Percentiles rank a stretch among this genome's conserved stretches.
These are phyloP conservation scores for Tritrichomonas musculus DNA, from an alignment of 208 protist genomes.

Conservation along the genomic window DNA sequence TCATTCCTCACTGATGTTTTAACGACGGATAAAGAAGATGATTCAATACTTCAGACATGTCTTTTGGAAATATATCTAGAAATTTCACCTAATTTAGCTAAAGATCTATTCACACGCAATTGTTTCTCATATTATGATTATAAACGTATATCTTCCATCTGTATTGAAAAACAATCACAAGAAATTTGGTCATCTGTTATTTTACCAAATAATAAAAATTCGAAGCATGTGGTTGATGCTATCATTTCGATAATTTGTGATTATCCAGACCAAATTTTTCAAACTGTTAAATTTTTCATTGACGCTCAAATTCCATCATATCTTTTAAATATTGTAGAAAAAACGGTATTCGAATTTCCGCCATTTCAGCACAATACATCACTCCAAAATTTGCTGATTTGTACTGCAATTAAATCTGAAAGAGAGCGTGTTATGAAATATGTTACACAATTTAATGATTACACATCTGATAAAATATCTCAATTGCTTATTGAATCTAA, in stretches of 20 bases:
- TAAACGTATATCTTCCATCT: constrained; percentile 77
- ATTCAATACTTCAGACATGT: constrained; percentile 85
- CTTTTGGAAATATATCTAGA: constrained; percentile 97
- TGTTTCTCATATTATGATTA: constrained; percentile 93
- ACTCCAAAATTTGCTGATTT: constrained; percentile 99
- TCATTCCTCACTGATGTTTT: constrained; percentile 92
- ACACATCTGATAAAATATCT: constrained; percentile 94
- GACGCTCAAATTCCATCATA: constrained; percentile 93
- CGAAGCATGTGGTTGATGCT: constrained; percentile 84
- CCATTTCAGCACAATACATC: constrained; percentile 92
- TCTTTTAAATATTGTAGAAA: constrained; percentile 97
- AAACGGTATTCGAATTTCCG: constrained; percentile 95
- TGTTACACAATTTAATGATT: constrained; percentile 93
- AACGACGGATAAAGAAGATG: constrained; percentile 63
- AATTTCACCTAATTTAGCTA: constrained; percentile 76
- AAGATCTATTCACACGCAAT: constrained; percentile 84
- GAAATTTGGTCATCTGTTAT: constrained; percentile 93
- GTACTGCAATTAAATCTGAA: constrained; percentile 94
- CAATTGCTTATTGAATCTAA: constrained; percentile 65
- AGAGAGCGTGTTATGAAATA: constrained; percentile 89
- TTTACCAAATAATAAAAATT: constrained; percentile 71
- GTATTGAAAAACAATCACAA: constrained; percentile 86
- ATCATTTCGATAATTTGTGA: constrained; percentile 91
- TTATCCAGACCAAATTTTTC: constrained; percentile 88
- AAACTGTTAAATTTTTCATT: constrained; percentile 98